These are phyloP conservation scores for Antrodiella citrinella DNA, from an alignment of 768 basidiomycete species.

Conservation along the genomic window DNA sequence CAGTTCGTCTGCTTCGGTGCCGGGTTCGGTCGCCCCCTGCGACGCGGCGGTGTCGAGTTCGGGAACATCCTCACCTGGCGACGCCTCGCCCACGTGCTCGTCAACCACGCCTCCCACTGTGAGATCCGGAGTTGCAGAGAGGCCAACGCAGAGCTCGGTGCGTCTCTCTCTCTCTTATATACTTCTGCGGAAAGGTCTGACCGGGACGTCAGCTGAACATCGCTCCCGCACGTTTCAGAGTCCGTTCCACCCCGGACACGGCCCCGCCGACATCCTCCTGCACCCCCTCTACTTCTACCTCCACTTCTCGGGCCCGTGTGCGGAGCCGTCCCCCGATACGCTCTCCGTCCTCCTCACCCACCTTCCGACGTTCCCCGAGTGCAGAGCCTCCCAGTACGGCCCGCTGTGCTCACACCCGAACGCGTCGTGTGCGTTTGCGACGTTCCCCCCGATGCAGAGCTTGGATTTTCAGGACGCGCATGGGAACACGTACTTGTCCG, in stretches of 20 bases:
- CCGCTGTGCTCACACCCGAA: conserved; percentile 19
- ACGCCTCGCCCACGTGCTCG: conserved; percentile 13
- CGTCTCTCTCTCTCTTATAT: too few relatives aligned
- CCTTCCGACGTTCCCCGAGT: conserved; percentile 19
- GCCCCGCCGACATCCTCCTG: conserved; percentile 7
- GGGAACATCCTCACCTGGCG: conserved; percentile 6
- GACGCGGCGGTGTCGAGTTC: conserved; percentile 2
- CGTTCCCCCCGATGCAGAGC: conserved; percentile 16
- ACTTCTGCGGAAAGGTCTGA: too few relatives aligned
- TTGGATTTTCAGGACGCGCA: conserved; percentile 15
- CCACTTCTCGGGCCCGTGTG: conserved; percentile 13
- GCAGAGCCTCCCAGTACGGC: conserved; percentile 16
- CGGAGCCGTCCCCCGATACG: conserved; percentile 12
- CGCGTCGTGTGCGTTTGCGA: conserved; percentile 20
- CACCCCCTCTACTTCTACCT: conserved; percentile 21
- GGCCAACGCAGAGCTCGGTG: conserved; percentile 18
- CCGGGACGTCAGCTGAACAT: too few relatives aligned
- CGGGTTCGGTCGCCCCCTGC: conserved; percentile 15
- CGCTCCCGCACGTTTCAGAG: too few relatives aligned
- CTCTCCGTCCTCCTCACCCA: conserved; percentile 17
- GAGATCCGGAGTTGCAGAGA: conserved; percentile 16
- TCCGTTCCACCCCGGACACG: too few relatives aligned
- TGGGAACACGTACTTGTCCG: conserved; percentile 13
- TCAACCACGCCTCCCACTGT: conserved; percentile 12
- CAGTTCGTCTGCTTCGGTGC: conserved; percentile 17